Conservation (phyloP, 1,139 yeast species). For the Suhomyces atakaporum region DNA sequence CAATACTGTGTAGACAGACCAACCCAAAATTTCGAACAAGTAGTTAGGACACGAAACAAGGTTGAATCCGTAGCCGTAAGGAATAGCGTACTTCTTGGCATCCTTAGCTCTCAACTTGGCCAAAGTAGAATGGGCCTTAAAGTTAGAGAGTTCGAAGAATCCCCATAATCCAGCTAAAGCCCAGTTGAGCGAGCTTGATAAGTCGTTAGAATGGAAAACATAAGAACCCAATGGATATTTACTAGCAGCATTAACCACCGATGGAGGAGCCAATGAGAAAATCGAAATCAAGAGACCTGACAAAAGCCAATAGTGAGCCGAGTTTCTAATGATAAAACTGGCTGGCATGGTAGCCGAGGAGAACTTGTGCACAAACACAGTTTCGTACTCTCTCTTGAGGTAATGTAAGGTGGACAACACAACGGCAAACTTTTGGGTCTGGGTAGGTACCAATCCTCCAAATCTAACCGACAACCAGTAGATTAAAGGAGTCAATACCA, state of each 20-base stretch:
- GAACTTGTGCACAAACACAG: conserved; percentile 78
- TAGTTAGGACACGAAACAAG: conserved; percentile 77
- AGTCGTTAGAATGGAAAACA: conserved; percentile 28
- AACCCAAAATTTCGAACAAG: conserved; percentile 77
- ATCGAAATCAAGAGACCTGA: conserved; percentile 70
- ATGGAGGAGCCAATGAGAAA: conserved; percentile 69
- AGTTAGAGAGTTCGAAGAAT: conserved; percentile 71
- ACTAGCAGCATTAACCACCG: conserved; percentile 8
- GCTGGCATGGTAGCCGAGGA: conserved; percentile 92
- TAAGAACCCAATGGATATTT: conserved; percentile 4
- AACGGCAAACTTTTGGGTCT: conserved; percentile 56
- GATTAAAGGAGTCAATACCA: conserved; percentile 72
- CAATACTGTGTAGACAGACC: conserved; percentile 69
- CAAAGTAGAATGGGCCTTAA: conserved; percentile 64
- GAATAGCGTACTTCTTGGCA: conserved; percentile 41
- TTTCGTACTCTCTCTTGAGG: conserved; percentile 84
- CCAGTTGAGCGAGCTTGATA: conserved; percentile 25
- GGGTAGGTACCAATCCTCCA: conserved; percentile 36
- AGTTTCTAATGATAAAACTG: conserved; percentile 82
- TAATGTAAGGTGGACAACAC: conserved; percentile 70
- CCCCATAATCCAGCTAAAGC: conserved; percentile 55
- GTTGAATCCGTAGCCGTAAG: conserved; percentile 49
- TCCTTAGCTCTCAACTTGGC: conserved; percentile 56
- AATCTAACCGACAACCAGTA: conserved; percentile 42
- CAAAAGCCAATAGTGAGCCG: conserved; percentile 86